Conservation (phyloP, 2,329 filamentous ascomycete genomes). For the Rutstroemia sp. region DNA sequence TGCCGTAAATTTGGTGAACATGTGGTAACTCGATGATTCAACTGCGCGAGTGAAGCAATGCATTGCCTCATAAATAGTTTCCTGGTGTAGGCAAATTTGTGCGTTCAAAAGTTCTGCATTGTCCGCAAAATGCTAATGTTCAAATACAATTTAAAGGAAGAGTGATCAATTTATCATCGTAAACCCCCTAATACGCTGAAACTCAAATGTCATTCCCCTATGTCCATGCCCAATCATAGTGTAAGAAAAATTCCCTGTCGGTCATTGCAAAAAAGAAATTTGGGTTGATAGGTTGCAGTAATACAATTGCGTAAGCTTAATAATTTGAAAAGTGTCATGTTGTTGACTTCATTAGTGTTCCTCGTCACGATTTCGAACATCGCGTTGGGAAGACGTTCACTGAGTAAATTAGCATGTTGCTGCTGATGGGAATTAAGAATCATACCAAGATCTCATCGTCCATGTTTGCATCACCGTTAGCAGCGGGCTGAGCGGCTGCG, state of each 20-base stretch:
- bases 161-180: slow-evolving; percentile 4
- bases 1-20: no score
- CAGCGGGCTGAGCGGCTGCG: slow-evolving; percentile 29
- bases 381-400: neutral
- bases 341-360: neutral
- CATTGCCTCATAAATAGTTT: neutral
- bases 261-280: slow-evolving; percentile 1
- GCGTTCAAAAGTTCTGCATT: neutral
- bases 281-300: slow-evolving; percentile 5
- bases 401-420: neutral
- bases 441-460: slow-evolving; percentile 50
- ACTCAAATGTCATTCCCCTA: neutral
- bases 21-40: no score
- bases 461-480: slow-evolving; percentile 53
- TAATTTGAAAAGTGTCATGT: neutral
- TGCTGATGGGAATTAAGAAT: neutral
- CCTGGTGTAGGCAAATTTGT: neutral
- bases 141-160: slow-evolving; percentile 4
- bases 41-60: no score
- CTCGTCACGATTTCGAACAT: neutral
- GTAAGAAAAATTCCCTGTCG: slow-evolving; percentile 6
- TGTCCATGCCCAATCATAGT: neutral
- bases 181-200: slow-evolving; percentile 2
- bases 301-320: slow-evolving; percentile 8
- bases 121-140: neutral